These are phyloP conservation scores for Alternaria triticimaculans DNA, from an alignment of 2,329 filamentous ascomycete species.

Conservation along the genomic window DNA sequence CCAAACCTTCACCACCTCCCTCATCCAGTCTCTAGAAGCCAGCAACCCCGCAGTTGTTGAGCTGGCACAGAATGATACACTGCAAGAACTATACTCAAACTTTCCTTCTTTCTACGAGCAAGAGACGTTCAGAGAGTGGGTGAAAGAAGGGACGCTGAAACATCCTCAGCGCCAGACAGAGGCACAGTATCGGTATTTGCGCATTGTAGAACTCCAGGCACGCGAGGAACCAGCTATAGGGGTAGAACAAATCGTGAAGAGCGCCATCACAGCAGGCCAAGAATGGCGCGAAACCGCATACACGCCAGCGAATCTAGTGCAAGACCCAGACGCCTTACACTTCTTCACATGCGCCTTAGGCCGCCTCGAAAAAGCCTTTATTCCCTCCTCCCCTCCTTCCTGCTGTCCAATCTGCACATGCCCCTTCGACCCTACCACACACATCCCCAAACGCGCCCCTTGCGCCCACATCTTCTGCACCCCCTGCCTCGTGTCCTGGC, in stretches of 20 bases:
- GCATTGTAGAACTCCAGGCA: not conserved
- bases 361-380: not conserved
- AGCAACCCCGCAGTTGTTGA: not conserved
- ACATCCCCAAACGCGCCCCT: not conserved
- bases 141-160: constrained; percentile 10
- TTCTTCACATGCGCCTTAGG: not conserved
- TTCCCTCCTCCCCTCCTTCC: not conserved
- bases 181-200: constrained; percentile 6
- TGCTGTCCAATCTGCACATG: not conserved
- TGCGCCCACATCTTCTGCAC: not conserved
- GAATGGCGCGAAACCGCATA: not conserved
- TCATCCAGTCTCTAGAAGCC: not conserved
- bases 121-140: not conserved
- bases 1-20: constrained; percentile 1
- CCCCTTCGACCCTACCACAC: not conserved
- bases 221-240: not conserved
- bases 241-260: rapidly evolving
- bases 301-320: not conserved
- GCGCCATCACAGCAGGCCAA: not conserved
- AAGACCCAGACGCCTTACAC: not conserved
- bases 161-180: constrained; percentile 9
- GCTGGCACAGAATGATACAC: not conserved
- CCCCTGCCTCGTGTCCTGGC: not conserved
- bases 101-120: constrained; percentile 1
- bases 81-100: not conserved